Conservation (phyloP, 208 protist genomes). For the Naegleria gruberi region DNA sequence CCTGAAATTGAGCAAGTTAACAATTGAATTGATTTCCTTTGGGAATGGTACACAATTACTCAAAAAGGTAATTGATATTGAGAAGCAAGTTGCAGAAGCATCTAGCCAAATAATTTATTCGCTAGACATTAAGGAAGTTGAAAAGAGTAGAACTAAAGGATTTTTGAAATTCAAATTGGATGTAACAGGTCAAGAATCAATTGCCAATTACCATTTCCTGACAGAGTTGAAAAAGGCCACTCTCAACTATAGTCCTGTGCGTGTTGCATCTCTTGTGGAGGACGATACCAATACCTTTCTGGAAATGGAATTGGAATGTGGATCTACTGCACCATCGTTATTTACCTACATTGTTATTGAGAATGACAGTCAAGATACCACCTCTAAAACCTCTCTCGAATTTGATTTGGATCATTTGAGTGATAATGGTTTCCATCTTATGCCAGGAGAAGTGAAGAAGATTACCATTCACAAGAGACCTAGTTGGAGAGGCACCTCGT, state of each 20-base stretch:
- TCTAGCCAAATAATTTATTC: not conserved
- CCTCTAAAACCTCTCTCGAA: not conserved
- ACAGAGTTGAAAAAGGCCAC: not conserved
- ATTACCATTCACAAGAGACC: not conserved
- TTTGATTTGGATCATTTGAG: not conserved
- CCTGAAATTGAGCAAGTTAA: not conserved
- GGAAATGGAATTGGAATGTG: not conserved
- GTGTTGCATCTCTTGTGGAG: not conserved
- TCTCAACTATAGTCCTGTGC: not conserved
- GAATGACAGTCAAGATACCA: not conserved
- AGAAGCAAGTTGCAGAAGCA: not conserved
- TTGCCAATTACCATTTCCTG: not conserved
- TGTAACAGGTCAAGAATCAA: not conserved
- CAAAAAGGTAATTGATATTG: not conserved
- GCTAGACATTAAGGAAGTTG: not conserved
- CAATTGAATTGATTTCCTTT: not conserved
- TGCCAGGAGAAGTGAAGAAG: not conserved
- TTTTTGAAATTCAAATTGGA: not conserved
- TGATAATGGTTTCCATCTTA: not conserved
- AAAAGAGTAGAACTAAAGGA: not conserved
- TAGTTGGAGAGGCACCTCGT: not conserved
- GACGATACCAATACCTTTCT: not conserved
- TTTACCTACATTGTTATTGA: not conserved
- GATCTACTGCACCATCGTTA: not conserved
- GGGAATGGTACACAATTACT: not conserved